Evolutionary conservation across 805 yeast genomes (phyloP), one percentile per base, ranked within the genome.

Genomic region (Metschnikowia kofuensis): DNA sequence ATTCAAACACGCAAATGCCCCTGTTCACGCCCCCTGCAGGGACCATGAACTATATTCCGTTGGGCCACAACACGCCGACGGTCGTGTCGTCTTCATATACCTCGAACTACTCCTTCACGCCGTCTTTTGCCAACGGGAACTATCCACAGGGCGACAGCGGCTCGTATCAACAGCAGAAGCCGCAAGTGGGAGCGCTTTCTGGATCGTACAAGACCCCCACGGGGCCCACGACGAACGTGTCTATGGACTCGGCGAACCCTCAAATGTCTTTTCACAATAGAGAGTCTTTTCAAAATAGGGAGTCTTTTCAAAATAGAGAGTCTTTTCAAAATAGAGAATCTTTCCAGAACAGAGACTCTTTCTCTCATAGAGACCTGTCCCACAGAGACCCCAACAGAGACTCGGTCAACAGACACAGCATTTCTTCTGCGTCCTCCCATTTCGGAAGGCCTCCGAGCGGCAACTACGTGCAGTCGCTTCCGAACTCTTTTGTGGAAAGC

Each of bases 161-260:
- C 2, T 27, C 45, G 14, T 45, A 42, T 14, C 40, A 42, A 14
- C 50, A 44, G 40, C 31, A 40, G 35, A 40, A n/a, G 37, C 37
- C 38, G 26, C 49, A 47, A 14, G 30, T 49, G 9, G 40, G 36
- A 7, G 43, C 43, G 32, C 31, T 53, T 13, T 30, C 55, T 15
- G 56, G 53, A 14, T 40, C 57, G 1, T 56, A 50, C 50, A 48
- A 51, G 38, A 44, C 45, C 29, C 69, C 68, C 16, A 72, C 81
- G 7, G 71, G 73, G 10, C 80, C 86, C 9, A 81, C 86, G 2
- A 81, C 86, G 1, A 75, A 71, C 50, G 69, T 81, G 30, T 73
- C 80, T 13, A 76, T 71, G 57, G 83, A 79, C 55, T 61, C 70
- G 26, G 80, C 77, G 9, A 58, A 61, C 40, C 49, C 64, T 37